These are phyloP conservation scores for Irpex sp. DNA, from an alignment of 1,284 basidiomycete genomes.

Conservation along the genomic window DNA sequence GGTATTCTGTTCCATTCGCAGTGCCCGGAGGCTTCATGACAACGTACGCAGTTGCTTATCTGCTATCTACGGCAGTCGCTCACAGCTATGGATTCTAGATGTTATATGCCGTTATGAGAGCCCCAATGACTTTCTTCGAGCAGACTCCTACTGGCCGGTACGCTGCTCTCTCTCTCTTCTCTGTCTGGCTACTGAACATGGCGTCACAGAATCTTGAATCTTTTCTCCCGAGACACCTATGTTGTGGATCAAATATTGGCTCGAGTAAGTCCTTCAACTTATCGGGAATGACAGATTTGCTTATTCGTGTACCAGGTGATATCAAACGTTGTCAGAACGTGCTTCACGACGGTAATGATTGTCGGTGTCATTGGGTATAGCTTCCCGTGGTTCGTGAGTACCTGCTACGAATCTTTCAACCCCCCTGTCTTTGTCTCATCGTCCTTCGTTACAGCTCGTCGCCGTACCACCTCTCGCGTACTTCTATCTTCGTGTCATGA, in stretches of 20 bases:
- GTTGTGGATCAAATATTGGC: constrained; percentile 85
- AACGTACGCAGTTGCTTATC: constrained; percentile 38
- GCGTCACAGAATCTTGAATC: constrained; percentile 64
- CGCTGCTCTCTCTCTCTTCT: constrained; percentile 12
- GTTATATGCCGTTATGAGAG: constrained; percentile 74
- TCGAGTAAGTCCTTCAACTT: constrained; percentile 37
- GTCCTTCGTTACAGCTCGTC: constrained; percentile 39
- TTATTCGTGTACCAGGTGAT: constrained; percentile 44
- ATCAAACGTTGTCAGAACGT: constrained; percentile 62
- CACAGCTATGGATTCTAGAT: constrained; percentile 42
- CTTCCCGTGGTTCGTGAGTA: constrained; percentile 70
- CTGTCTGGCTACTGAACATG: not conserved
- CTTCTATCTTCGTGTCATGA: constrained; percentile 78
- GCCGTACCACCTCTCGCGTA: constrained; percentile 71
- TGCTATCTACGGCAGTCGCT: not conserved
- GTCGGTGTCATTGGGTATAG: constrained; percentile 75
- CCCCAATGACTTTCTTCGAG: constrained; percentile 88
- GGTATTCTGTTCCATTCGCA: constrained; percentile 77
- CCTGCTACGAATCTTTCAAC: not conserved
- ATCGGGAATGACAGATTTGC: not conserved
- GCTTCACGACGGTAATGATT: constrained; percentile 66
- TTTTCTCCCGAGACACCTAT: constrained; percentile 92
- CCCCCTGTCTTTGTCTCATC: not conserved
- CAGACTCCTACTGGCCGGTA: constrained; percentile 77
- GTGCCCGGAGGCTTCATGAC: constrained; percentile 77